Evolutionary conservation across 352 stramenopile genomes (phyloP).

Genomic region (Globisporangium cylindrosporum): DNA sequence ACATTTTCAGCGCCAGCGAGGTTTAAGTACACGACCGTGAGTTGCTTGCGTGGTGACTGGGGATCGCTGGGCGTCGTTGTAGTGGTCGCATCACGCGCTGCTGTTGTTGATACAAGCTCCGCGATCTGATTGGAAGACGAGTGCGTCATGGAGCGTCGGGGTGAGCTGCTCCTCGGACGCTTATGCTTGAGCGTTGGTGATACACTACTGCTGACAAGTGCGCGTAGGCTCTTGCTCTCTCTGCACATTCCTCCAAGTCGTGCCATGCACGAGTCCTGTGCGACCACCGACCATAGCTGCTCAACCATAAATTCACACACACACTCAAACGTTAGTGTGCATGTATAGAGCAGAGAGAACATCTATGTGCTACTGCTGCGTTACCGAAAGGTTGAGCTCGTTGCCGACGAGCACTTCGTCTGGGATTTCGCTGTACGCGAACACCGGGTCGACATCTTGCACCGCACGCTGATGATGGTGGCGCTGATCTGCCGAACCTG

Average conservation of each 20-base stretch:
- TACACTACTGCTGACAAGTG: background rate
- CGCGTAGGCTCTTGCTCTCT: background rate
- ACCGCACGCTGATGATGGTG: conserved; percentile 18
- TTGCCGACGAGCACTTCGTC: conserved; percentile 53
- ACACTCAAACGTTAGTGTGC: background rate
- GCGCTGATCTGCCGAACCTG: background rate
- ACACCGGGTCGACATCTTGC: conserved; percentile 37
- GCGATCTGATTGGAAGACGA: conserved; percentile 12
- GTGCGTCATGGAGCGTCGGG: conserved; percentile 18
- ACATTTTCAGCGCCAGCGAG: conserved; percentile 59
- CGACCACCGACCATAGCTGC: conserved; percentile 67
- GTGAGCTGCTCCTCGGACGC: conserved; percentile 1
- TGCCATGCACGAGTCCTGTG: conserved; percentile 53
- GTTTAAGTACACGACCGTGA: conserved; percentile 31
- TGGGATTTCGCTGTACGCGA: conserved; percentile 62
- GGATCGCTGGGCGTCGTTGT: background rate
- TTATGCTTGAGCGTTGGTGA: background rate
- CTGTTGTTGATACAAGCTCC: background rate
- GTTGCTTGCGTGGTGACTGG: background rate
- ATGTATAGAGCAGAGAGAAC: background rate
- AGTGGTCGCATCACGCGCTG: background rate
- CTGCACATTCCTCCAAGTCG: conserved; percentile 26
- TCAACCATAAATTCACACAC: background rate
- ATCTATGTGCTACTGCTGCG: background rate
- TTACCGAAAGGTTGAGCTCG: conserved; percentile 57